Evolutionary conservation across 2,329 filamentous ascomycete species (phyloP).

Genomic region (Thyridium curvatum): DNA sequence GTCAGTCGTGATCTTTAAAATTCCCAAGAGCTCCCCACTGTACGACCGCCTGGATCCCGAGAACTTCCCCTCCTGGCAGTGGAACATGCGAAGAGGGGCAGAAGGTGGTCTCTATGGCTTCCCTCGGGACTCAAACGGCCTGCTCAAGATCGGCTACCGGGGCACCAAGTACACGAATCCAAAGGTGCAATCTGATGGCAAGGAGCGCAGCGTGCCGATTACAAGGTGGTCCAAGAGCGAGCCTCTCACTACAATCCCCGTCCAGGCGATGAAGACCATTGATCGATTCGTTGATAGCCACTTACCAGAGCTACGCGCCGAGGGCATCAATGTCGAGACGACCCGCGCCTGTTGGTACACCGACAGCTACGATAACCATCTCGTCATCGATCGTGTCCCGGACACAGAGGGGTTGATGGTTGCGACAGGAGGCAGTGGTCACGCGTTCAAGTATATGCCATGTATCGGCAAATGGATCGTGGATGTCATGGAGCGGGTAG

Average conservation of each 20-base stretch:
- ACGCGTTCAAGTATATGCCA: constrained; percentile 23
- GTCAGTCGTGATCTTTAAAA: constrained; percentile 33
- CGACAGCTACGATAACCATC: constrained; percentile 25
- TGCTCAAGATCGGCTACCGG: constrained; percentile 20
- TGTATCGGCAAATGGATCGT: constrained; percentile 30
- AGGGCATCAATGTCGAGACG: constrained; percentile 26
- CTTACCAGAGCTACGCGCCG: constrained; percentile 31
- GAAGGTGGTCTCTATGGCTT: constrained; percentile 19
- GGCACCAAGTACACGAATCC: constrained; percentile 32
- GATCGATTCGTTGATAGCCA: constrained; percentile 27
- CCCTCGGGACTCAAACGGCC: constrained; percentile 14
- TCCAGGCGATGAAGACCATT: constrained; percentile 14
- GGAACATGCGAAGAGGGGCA: constrained; percentile 10
- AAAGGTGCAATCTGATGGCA: constrained; percentile 21
- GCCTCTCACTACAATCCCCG: constrained; percentile 10
- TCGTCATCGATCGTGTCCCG: constrained; percentile 25
- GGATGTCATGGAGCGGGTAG: constrained; percentile 32
- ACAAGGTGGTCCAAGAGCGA: constrained; percentile 24
- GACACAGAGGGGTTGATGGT: constrained; percentile 6
- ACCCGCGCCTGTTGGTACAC: constrained; percentile 27
- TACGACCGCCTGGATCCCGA: constrained; percentile 32
- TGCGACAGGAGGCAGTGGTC: constrained; percentile 14
- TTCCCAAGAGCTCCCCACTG: constrained; percentile 29
- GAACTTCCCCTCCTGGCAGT: constrained; percentile 24
- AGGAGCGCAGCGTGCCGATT: constrained; percentile 28